phyloP scores from a whole-genome alignment of 2,329 filamentous ascomycete genomes.

The Clonostachys chloroleuca region DNA sequence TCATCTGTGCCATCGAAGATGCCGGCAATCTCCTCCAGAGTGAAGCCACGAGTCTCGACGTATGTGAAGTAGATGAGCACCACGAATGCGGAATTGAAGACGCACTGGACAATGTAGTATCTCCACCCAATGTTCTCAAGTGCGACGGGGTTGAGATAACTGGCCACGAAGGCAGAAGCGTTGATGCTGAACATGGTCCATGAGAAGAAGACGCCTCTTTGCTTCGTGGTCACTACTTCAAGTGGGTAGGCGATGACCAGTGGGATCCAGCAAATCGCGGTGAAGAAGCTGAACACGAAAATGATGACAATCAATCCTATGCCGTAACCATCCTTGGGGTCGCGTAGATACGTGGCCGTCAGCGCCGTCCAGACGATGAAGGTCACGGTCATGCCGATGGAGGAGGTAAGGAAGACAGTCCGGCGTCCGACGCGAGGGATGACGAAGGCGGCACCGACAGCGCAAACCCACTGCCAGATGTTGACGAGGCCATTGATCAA shows the following conservation, averaged over 20 bases:
- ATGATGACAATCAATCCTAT: slow-evolving; percentile 22
- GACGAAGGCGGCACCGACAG: slow-evolving; percentile 1
- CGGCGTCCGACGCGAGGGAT: slow-evolving; percentile 2
- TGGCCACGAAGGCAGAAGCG: slow-evolving; percentile 25
- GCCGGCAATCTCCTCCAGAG: slow-evolving; percentile 44
- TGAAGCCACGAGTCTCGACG: slow-evolving; percentile 39
- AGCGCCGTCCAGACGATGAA: slow-evolving; percentile 20
- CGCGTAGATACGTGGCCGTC: slow-evolving; percentile 4
- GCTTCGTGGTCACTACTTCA: slow-evolving; percentile 11
- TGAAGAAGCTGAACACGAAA: slow-evolving; percentile 22
- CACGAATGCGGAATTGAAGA: slow-evolving; percentile 2
- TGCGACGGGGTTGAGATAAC: slow-evolving; percentile 18
- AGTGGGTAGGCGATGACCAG: slow-evolving; percentile 6
- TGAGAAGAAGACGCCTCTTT: neutral
- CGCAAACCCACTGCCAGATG: slow-evolving; percentile 9
- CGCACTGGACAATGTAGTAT: slow-evolving; percentile 8
- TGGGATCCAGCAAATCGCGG: slow-evolving; percentile 3
- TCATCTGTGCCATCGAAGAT: no score
- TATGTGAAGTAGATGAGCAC: slow-evolving; percentile 32
- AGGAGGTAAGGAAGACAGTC: slow-evolving; percentile 27
- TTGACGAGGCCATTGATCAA: slow-evolving; percentile 15
- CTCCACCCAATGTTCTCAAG: slow-evolving; percentile 34
- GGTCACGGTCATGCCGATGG: slow-evolving; percentile 22
- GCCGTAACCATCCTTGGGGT: slow-evolving; percentile 9
- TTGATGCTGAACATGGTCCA: neutral